phyloP scores from a whole-genome alignment of 805 yeast species.

The Cyberlindnera nakhonratchasimensis region DNA sequence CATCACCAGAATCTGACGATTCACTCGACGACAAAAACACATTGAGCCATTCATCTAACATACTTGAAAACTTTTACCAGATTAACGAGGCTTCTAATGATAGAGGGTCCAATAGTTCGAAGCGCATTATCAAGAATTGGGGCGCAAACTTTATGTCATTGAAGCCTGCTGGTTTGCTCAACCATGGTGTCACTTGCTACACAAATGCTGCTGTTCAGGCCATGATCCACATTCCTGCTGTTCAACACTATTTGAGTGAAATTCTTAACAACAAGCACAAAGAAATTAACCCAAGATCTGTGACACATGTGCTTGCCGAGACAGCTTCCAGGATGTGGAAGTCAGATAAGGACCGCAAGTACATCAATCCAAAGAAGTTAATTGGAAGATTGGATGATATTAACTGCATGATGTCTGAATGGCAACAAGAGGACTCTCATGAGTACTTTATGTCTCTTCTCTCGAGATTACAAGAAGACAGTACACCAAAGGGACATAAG shows the following conservation, averaged over 20 bases:
- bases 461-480: slow-evolving; percentile 85
- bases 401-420: slow-evolving; percentile 93
- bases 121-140: slow-evolving; percentile 71
- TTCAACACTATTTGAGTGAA: slow-evolving; percentile 76
- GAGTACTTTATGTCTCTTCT: slow-evolving; percentile 93
- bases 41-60: slow-evolving; percentile 34
- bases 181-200: slow-evolving; percentile 95
- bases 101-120: slow-evolving; percentile 58
- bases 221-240: slow-evolving; percentile 84
- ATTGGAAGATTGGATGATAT: slow-evolving; percentile 73
- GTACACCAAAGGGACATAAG: slow-evolving; percentile 86
- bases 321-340: slow-evolving; percentile 68
- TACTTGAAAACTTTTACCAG: slow-evolving; percentile 55
- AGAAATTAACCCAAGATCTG: slow-evolving; percentile 51
- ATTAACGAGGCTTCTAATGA: slow-evolving; percentile 57
- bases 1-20: slow-evolving; percentile 34
- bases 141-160: slow-evolving; percentile 41
- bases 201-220: slow-evolving; percentile 95
- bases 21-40: slow-evolving; percentile 28
- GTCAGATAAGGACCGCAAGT: slow-evolving; percentile 33
- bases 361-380: slow-evolving; percentile 72
- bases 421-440: slow-evolving; percentile 98
- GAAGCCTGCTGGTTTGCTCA: slow-evolving; percentile 69
- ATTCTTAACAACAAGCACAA: slow-evolving; percentile 53
- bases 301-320: slow-evolving; percentile 64